A percentile compares a stretch with the other conserved stretches of the same genome.
These are phyloP conservation scores for Rozella allomycis DNA, from an alignment of 371 early-diverging fungal genomes.

Conservation along the genomic window DNA sequence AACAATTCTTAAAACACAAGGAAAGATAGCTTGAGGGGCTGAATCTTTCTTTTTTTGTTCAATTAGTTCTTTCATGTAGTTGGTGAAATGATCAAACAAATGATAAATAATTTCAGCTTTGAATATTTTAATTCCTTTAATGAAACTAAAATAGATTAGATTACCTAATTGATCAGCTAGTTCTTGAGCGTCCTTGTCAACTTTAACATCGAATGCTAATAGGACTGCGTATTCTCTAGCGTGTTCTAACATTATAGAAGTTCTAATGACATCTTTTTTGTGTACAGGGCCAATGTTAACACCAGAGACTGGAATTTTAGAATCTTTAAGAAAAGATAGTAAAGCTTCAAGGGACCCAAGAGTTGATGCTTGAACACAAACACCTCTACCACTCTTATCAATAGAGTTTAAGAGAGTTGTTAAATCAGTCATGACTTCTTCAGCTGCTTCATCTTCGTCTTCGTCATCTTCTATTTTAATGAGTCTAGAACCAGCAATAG, in stretches of 20 bases:
- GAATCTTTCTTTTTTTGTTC: constrained; percentile 73
- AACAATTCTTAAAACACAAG: constrained; percentile 81
- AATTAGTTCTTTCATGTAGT: constrained; percentile 44
- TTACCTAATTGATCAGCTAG: constrained; percentile 76
- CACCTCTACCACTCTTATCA: constrained; percentile 78
- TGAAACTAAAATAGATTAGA: too few relatives aligned
- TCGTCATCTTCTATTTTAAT: constrained; percentile 84
- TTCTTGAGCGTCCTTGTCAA: constrained; percentile 88
- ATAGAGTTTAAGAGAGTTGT: constrained; percentile 47
- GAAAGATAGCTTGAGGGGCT: constrained; percentile 84
- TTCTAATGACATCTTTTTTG: constrained; percentile 91
- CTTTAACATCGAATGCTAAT: constrained; percentile 97
- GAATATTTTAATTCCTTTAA: constrained; percentile 88
- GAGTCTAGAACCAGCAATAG: constrained; percentile 94
- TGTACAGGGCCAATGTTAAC: constrained; percentile 97
- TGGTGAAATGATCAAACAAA: constrained; percentile 88
- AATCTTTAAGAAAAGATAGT: constrained; percentile 74
- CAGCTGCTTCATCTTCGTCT: constrained; percentile 81
- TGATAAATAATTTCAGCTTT: constrained; percentile 98
- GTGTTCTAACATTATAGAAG: constrained; percentile 77
- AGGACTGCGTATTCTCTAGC: constrained; percentile 77
- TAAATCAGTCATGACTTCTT: constrained; percentile 81
- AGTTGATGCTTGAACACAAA: constrained; percentile 97
- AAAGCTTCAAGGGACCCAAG: constrained; percentile 98
- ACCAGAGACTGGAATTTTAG: constrained; percentile 89